A percentile compares a stretch with the other conserved stretches of the same genome.
phyloP scores from a whole-genome alignment of 2,329 filamentous ascomycete species.

The Cladosporium sp. region DNA sequence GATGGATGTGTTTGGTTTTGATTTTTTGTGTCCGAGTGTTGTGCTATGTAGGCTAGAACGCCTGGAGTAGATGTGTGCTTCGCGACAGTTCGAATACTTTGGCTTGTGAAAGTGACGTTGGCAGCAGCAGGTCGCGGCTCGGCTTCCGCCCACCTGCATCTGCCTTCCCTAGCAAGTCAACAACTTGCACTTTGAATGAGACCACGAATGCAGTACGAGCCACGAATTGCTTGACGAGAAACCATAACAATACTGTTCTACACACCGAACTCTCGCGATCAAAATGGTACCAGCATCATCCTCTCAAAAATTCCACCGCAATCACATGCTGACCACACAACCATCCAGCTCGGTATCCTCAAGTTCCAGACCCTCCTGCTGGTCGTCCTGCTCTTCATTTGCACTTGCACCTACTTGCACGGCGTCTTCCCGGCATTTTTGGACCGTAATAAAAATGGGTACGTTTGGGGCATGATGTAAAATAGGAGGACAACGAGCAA shows the following conservation, averaged over 20 bases:
- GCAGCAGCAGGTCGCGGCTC: not conserved
- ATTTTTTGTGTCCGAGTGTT: not conserved
- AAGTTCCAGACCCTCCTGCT: conserved; percentile 97
- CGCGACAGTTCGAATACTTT: not conserved
- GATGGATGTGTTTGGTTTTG: not conserved
- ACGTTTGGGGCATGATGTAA: conserved; percentile 30
- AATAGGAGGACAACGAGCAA: not conserved
- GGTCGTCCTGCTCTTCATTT: conserved; percentile 90
- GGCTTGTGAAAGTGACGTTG: conserved; percentile 13
- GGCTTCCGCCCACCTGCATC: conserved; percentile 1
- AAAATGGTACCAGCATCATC: conserved; percentile 13
- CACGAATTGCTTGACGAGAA: not conserved
- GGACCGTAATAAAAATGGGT: conserved; percentile 91
- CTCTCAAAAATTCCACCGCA: not conserved
- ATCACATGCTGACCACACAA: not conserved
- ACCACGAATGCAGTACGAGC: not conserved
- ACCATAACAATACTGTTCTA: not conserved
- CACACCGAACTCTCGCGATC: not conserved
- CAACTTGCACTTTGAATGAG: conserved; percentile 1
- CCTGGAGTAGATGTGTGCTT: not conserved
- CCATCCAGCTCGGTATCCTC: conserved; percentile 80
- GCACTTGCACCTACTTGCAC: conserved; percentile 91
- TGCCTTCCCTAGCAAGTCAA: conserved; percentile 6
- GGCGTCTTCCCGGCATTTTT: conserved; percentile 84
- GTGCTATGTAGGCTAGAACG: not conserved